Base-by-base conservation (phyloP, 2,329 filamentous ascomycete species). In the Bisporella sp. region DNA sequence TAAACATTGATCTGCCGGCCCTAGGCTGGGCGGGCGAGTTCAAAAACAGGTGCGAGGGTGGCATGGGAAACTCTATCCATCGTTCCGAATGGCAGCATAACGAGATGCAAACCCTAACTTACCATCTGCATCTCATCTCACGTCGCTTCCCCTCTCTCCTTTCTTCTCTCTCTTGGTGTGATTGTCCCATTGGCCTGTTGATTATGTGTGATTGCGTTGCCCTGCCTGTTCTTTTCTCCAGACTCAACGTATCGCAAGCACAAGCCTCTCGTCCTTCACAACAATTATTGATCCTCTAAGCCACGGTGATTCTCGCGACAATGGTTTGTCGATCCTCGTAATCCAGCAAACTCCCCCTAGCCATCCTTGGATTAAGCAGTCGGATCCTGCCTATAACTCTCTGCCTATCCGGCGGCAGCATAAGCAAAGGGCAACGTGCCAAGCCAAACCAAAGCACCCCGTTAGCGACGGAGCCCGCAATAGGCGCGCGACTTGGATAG, bases 381-480 rank as follows among this genome's bases (percentile, higher is more conserved):
- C 41, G 54, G 51, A 55, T 54, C 54, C 21, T 21, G 53, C 54
- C 51, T 51, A 46, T 41, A 33, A 30, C n/a, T 41, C 45, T 30
- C 35, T 32, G 9, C 29, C 45, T 13, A 35, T 29, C 12, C n/a
- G 13, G 37, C 35, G 31, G 40, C 40, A 46, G 45, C 45, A 31
- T 21, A 41, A 41, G 29, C 37, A 32, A 41, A 41, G 30, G 9
- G 9, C 12, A 42, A 12, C 32, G 40, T 21, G 21, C 21, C 21
- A 21, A 21, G 21, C 21, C 21, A 21, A 21, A 21, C 21, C 21
- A 21, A 21, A 21, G 21, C 31, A 37, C 33, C 37, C 35, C 46
- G 41, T 59, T 61, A 61, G 59, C 59, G 60, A 62, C 56, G 46
- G 45, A 46, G 50, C 53, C 61, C 59, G 59, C 59, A 59, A 60